Evolutionary conservation across 2,329 filamentous ascomycete species (phyloP).

Genomic region (Claviceps sp.): DNA sequence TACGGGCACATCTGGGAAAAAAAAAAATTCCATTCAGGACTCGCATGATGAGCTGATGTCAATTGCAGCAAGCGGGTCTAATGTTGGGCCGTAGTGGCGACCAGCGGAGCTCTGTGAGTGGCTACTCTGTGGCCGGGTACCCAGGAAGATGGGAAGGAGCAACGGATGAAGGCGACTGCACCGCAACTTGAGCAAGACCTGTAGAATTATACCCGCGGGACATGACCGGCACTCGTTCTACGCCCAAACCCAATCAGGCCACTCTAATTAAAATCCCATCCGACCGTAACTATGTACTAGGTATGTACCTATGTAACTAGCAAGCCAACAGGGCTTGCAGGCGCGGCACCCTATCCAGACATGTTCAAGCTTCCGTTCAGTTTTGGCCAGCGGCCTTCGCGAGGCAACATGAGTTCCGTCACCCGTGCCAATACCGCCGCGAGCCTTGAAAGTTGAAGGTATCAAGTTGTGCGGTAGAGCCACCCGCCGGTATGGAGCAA

Average conservation of each 20-base stretch:
- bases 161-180: background rate
- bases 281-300: background rate
- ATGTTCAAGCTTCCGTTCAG: background rate
- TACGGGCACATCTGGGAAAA: too few relatives aligned
- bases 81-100: too few relatives aligned
- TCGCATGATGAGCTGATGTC: too few relatives aligned
- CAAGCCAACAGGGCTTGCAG: background rate
- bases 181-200: too few relatives aligned
- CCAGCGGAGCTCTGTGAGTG: conserved; percentile 8
- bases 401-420: background rate
- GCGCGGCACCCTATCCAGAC: background rate
- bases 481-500: background rate
- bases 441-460: too few relatives aligned
- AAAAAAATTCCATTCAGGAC: too few relatives aligned
- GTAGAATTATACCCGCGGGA: background rate
- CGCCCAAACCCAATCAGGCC: background rate
- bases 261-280: background rate
- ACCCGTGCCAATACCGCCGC: background rate
- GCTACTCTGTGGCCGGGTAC: background rate
- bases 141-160: conserved; percentile 1
- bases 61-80: too few relatives aligned
- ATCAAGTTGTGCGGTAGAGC: background rate
- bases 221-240: background rate
- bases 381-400: background rate
- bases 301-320: too few relatives aligned